Base-by-base conservation (phyloP, 192 early-diverging fungal genomes). In the Mortierella antarctica region DNA sequence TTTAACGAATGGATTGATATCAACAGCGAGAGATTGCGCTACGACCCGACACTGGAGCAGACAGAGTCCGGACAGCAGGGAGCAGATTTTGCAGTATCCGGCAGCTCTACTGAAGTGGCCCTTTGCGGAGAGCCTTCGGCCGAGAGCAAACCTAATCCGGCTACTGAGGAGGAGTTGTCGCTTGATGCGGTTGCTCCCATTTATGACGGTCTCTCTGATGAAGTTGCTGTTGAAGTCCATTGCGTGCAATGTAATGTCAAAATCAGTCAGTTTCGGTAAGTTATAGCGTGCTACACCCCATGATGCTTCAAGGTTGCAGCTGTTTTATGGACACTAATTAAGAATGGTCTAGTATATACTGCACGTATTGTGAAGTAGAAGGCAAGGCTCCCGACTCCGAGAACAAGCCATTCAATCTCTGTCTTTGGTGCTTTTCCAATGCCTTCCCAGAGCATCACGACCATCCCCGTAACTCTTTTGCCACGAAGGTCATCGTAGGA, bases 281-380 rank as follows among this genome's bases (percentile, higher is more conserved):
- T 71, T 21, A 41, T 44, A 23, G 6, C 39, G 40, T 12, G 14
- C 9, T 13, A 7, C 54, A 31, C 15, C 40, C 48, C 44, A 45
- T 42, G 7, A n/a, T 52, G 2, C 14, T 66, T 39, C 56, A 44
- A 17, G 42, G 13, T 64, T 84, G 86, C 14, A 85, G 83, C 73
- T 97, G 92, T 68, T 97, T 95, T 70, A 92, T 89, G 20, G 90
- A 89, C 56, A 96, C 95, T 71, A 95, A 97, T 78, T 63, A 40
- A 2, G 75, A 79, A 40, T 57, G 58, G 8, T 50, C 42, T 64
- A 86, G 86, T 12, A 85, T 85, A 73, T 97, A 92, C 68, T 97
- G 96, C 71, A 92, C 89, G 20, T 90, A 89, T 58, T 97, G 96
- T 70, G 96, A 97, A 78, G 69, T 47, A 2, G 75, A 79, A 40